These are phyloP conservation scores for Macrolepiota fuliginosa DNA, from an alignment of 768 basidiomycete species.

Conservation along the genomic window DNA sequence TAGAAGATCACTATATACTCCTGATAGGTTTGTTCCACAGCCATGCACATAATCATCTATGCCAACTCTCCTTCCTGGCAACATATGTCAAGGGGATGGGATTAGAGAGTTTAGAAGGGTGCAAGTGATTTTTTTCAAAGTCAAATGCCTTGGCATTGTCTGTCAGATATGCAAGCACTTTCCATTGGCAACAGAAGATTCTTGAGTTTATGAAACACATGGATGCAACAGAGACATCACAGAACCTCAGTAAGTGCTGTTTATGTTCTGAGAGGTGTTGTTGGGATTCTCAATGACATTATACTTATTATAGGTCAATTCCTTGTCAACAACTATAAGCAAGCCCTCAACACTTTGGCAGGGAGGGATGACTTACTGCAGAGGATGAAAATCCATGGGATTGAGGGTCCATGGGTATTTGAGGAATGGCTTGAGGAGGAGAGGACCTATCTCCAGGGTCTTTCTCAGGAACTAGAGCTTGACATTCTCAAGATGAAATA, in stretches of 20 bases:
- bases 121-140: conserved; percentile 22
- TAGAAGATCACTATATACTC: not conserved
- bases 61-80: conserved; percentile 22
- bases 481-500: conserved; percentile 20
- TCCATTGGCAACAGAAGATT: conserved; percentile 9
- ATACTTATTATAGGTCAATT: not conserved
- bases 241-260: not conserved
- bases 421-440: conserved; percentile 19
- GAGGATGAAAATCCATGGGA: no score
- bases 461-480: conserved; percentile 13
- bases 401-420: not conserved
- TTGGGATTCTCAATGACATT: no score
- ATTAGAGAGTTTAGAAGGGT: conserved; percentile 24
- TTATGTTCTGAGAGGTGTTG: no score
- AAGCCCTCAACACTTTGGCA: not conserved
- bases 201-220: conserved; percentile 7
- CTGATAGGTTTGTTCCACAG: conserved; percentile 26
- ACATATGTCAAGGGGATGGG: conserved; percentile 21
- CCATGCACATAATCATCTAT: conserved; percentile 26
- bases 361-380: not conserved
- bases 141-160: conserved; percentile 20
- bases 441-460: conserved; percentile 7
- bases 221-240: conserved; percentile 1
- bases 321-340: not conserved
- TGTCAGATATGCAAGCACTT: conserved; percentile 12